Evolutionary conservation across 768 basidiomycete species (phyloP).

Genomic region (Leccinum subgranulosum): DNA sequence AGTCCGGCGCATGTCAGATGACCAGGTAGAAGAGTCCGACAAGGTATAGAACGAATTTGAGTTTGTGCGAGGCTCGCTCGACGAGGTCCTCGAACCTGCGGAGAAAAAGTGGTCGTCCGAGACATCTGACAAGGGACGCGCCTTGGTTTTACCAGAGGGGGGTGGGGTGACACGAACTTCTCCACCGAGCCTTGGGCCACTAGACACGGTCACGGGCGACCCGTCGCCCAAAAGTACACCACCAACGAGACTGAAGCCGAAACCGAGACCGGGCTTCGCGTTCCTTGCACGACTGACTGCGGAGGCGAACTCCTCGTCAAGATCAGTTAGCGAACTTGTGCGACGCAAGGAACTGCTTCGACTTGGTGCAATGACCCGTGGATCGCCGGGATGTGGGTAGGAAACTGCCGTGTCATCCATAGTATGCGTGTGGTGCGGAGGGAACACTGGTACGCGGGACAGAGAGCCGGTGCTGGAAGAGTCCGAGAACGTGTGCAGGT

Average conservation of each 20-base stretch:
- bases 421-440: constrained; percentile 61
- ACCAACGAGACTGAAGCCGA: constrained; percentile 42
- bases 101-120: constrained; percentile 50
- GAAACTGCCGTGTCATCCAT: constrained; percentile 73
- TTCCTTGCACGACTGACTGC: constrained; percentile 42
- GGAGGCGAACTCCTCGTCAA: constrained; percentile 57
- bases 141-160: constrained; percentile 36
- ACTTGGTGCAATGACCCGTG: constrained; percentile 68
- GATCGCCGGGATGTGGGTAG: constrained; percentile 71
- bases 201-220: constrained; percentile 71
- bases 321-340: constrained; percentile 74
- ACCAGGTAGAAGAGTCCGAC: constrained; percentile 30
- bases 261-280: constrained; percentile 40
- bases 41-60: constrained; percentile 35
- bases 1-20: constrained; percentile 27
- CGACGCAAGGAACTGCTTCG: constrained; percentile 55
- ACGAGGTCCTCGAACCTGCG: constrained; percentile 34
- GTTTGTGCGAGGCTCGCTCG: constrained; percentile 27
- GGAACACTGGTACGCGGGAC: constrained; percentile 45
- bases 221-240: constrained; percentile 45
- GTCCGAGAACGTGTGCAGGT: constrained; percentile 48
- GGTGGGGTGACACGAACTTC: constrained; percentile 46
- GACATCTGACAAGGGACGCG: constrained; percentile 28
- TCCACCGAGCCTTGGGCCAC: constrained; percentile 48
- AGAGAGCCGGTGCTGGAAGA: constrained; percentile 38